Evolutionary conservation across 441 rosid species (phyloP), one percentile per base, ranked within the genome.

Genomic region (Aquilaria agallochum): DNA sequence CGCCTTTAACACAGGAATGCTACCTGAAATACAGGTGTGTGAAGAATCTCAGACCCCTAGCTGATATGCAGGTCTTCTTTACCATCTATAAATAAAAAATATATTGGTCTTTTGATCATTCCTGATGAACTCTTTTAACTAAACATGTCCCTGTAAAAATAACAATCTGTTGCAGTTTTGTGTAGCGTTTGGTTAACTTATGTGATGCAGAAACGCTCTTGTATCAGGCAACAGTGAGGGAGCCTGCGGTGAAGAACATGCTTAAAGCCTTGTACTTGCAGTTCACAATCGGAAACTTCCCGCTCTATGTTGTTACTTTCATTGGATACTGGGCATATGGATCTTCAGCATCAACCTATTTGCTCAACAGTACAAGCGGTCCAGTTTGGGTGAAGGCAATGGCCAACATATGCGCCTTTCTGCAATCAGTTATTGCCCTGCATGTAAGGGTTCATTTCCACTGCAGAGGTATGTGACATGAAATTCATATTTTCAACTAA

Each of bases 261-360:
- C 67, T 83, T 83, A 86, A 88, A 36, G 90, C 92, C 70, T 75
- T 88, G 32, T 84, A 86, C 72, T 83, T 88, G 63, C 97, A 88
- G 53, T 90, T 90, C 78, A 75, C 88, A 30, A 66, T 74, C 0
- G 97, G 97, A 55, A 74, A 78, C 60, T 50, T 90, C 45, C 96
- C 96, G 0, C 67, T 90, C 87, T 86, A 72, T 45, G 81, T 83
- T 0, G 88, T 88, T 60, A 69, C 88, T 6, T 83, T 87, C 58
- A 62, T 78, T 0, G 97, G 96, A 11, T 90, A 90, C 49, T 90
- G 97, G 97, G 97, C 97, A 3, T 90, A 90, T 31, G 97, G 97
- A 15, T 70, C 83, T 58, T 71, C 84, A 9, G 79, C 96, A 12
- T 72, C 87, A 0, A 68, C 88, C 8, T 88, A 88, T 60, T 61